Percentiles rank a stretch among this genome's conserved stretches.
phyloP scores from a whole-genome alignment of 2,329 filamentous ascomycete genomes.

The Aciculosporium take region DNA sequence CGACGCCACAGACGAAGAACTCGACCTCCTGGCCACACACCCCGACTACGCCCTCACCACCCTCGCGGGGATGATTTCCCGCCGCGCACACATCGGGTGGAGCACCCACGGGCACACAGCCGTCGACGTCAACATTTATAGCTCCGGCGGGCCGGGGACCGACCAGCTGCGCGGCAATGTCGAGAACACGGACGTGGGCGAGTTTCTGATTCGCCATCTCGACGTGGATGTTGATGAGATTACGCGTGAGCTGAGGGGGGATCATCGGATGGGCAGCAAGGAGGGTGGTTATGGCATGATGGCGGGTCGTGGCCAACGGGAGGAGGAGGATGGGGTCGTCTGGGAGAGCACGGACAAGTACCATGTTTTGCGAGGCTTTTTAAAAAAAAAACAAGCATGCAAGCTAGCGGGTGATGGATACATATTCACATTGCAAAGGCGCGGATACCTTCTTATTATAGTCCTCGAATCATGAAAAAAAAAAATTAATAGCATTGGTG shows the following conservation, averaged over 20 bases:
- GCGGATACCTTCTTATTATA: too few species aligned
- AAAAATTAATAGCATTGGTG: too few species aligned
- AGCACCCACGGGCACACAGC: constrained; percentile 84
- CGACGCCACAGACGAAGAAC: constrained; percentile 58
- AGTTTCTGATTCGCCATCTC: constrained; percentile 68
- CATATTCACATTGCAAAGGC: background rate
- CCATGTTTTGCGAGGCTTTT: background rate
- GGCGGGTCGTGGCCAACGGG: too few species aligned
- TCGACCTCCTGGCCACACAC: constrained; percentile 47
- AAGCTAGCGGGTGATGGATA: background rate
- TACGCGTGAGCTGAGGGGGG: constrained; percentile 55
- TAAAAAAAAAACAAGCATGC: background rate
- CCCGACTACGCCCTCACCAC: constrained; percentile 39
- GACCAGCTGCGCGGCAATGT: constrained; percentile 65
- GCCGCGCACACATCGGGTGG: constrained; percentile 84
- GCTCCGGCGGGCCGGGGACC: constrained; percentile 52
- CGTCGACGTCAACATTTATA: constrained; percentile 94
- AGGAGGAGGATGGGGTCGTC: background rate
- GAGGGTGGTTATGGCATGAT: too few species aligned
- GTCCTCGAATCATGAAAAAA: too few species aligned
- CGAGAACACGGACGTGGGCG: constrained; percentile 86
- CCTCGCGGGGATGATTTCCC: constrained; percentile 76
- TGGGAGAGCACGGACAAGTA: background rate
- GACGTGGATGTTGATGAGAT: constrained; percentile 64
- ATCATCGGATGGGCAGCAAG: constrained; percentile 34